phyloP scores from a whole-genome alignment of 2,329 filamentous ascomycete species.

The Albophoma yamanashiensis region DNA sequence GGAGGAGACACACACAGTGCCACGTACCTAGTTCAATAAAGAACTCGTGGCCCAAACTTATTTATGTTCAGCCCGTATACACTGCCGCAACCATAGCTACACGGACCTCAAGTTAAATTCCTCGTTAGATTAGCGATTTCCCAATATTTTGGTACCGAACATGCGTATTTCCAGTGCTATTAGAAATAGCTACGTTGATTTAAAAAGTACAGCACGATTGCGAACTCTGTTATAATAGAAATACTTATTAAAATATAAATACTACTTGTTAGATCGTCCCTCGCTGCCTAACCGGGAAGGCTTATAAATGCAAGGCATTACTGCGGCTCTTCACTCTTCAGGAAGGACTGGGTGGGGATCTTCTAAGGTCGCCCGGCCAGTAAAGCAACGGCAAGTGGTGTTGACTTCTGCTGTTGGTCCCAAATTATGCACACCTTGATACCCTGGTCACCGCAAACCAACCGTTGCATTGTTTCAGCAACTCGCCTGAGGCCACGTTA shows the following conservation, averaged over 20 bases:
- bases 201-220: not conserved
- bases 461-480: not conserved
- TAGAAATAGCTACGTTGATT: not conserved
- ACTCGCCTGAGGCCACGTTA: not conserved
- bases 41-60: no score
- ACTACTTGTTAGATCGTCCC: no score
- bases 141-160: not conserved
- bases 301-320: no score
- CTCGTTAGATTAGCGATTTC: not conserved
- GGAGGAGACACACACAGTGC: no score
- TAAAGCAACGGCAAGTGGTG: no score
- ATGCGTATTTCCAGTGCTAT: not conserved
- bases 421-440: not conserved
- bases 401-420: not conserved
- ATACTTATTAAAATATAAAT: no score
- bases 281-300: no score
- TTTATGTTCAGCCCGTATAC: not conserved
- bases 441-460: not conserved
- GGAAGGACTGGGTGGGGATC: no score
- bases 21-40: no score
- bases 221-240: no score
- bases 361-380: no score
- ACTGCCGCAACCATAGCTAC: not conserved
- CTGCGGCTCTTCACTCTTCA: no score
- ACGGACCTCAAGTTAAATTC: not conserved